Evolutionary conservation across 495 filamentous ascomycete genomes (phyloP), one percentile per base, ranked within the genome.

Genomic region (Penicillium maclennaniae): DNA sequence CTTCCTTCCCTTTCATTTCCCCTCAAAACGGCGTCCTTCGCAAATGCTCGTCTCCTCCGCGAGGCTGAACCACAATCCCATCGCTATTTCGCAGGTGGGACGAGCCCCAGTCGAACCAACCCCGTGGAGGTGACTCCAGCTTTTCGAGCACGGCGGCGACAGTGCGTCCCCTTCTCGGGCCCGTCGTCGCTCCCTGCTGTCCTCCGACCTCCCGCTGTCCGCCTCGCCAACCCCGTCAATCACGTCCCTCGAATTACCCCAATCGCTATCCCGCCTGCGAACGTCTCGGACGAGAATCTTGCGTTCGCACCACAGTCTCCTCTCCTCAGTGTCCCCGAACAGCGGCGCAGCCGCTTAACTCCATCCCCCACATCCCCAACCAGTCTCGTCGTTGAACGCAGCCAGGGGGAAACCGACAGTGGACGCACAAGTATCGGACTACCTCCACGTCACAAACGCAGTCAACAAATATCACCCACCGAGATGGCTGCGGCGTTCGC

Each of bases 241-340:
- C 59, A 78, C 72, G 73, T 76, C 55, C 75, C 75, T 43, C 72
- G 75, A 43, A 68, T 69, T 34, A 75, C 75, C 26, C 70, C 73
- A 4, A 69, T 76, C 27, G 58, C 66, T 5, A 44, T 70, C 45
- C 63, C 58, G 43, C 55, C 38, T 40, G 16, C 60, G 38, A 66
- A 69, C 45, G 45, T 41, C 9, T 71, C 68, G 2, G 62, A 70
- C 70, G 83, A 69, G n/a, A 68, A 62, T 31, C 68, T 75, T 16
- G 65, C 68, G 0, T 64, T 74, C 23, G 61, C 66, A 17, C 45
- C 63, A 25, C 65, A 67, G 23, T 83, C 82, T 59, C 87, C 87
- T 15, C 81, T 91, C 16, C 77, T 91, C 46, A 82, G 83, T 12
- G 77, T 88, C 28, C 81, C 85, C 43, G 85, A 89, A 56, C 81